Evolutionary conservation across 805 yeast genomes (phyloP).

Genomic region (Torulaspora gathmanii): DNA sequence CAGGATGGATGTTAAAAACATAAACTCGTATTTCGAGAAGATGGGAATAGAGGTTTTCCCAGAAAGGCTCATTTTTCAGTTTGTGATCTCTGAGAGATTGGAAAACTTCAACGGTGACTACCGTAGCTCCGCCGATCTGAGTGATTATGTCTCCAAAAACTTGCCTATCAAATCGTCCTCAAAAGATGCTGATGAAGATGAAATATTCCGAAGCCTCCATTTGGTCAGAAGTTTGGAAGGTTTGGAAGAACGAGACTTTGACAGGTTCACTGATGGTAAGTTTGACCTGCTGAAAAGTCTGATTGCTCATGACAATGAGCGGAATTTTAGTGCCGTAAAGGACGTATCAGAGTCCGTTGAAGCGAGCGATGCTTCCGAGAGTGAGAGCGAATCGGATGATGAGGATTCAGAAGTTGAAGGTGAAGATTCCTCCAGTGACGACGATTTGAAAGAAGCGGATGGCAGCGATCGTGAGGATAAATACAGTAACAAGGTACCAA

Average conservation of each 20-base stretch:
- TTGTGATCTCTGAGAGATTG: conserved; percentile 54
- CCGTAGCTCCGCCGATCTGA: conserved; percentile 34
- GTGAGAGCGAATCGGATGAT: conserved; percentile 28
- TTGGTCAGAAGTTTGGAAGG: conserved; percentile 75
- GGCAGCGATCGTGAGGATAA: conserved; percentile 32
- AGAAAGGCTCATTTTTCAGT: conserved; percentile 76
- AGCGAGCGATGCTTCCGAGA: conserved; percentile 24
- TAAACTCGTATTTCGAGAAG: conserved; percentile 77
- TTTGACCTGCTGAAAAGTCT: conserved; percentile 70
- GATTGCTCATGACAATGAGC: conserved; percentile 42
- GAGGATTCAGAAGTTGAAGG: conserved; percentile 28
- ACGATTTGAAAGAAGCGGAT: conserved; percentile 34
- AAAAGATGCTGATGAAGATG: conserved; percentile 67
- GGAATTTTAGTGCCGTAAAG: conserved; percentile 26
- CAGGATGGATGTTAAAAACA: conserved; percentile 95
- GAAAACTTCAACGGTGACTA: conserved; percentile 38
- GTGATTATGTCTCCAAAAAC: conserved; percentile 38
- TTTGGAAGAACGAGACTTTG: conserved; percentile 85
- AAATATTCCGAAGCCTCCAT: conserved; percentile 77
- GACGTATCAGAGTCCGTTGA: conserved; percentile 27
- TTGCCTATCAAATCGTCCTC: conserved; percentile 54
- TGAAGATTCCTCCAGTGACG: conserved; percentile 32
- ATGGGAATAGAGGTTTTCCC: conserved; percentile 73
- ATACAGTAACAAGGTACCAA: conserved; percentile 36
- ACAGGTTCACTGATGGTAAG: conserved; percentile 71